These are phyloP conservation scores for Lichtheimia hyalospora DNA, from an alignment of 371 early-diverging fungal species.

Conservation along the genomic window DNA sequence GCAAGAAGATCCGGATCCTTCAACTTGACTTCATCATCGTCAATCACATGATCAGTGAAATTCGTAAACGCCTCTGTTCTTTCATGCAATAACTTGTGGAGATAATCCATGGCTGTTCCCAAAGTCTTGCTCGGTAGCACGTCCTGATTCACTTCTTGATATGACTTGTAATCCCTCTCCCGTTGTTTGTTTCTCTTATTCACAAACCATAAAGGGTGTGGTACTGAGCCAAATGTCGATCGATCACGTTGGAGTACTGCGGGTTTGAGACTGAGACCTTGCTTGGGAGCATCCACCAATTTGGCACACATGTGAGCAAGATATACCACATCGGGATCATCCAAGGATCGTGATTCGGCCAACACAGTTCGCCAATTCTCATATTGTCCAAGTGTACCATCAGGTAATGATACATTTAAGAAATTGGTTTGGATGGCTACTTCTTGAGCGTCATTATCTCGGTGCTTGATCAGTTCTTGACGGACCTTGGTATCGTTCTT, in stretches of 20 bases:
- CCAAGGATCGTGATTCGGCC: conserved; percentile 28
- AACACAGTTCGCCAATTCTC: conserved; percentile 46
- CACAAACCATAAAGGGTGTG: conserved; percentile 43
- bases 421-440: conserved; percentile 27
- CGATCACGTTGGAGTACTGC: conserved; percentile 17
- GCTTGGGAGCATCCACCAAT: conserved; percentile 50
- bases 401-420: conserved; percentile 29
- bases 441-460: conserved; percentile 10
- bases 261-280: conserved; percentile 36
- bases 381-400: conserved; percentile 35
- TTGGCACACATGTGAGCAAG: conserved; percentile 49
- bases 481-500: conserved; percentile 24
- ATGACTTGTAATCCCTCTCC: conserved; percentile 14
- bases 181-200: conserved; percentile 37
- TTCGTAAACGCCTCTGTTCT: conserved; percentile 31
- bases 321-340: conserved; percentile 38
- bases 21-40: conserved; percentile 21
- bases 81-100: conserved; percentile 26
- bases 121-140: conserved; percentile 13
- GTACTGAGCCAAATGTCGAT: conserved; percentile 10
- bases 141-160: conserved; percentile 22
- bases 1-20: conserved; percentile 27
- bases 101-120: conserved; percentile 37
- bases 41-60: conserved; percentile 30
- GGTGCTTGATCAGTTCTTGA: conserved; percentile 9